Evolutionary conservation across 1,284 basidiomycete genomes (phyloP).

Genomic region (Tilletia walkeri): DNA sequence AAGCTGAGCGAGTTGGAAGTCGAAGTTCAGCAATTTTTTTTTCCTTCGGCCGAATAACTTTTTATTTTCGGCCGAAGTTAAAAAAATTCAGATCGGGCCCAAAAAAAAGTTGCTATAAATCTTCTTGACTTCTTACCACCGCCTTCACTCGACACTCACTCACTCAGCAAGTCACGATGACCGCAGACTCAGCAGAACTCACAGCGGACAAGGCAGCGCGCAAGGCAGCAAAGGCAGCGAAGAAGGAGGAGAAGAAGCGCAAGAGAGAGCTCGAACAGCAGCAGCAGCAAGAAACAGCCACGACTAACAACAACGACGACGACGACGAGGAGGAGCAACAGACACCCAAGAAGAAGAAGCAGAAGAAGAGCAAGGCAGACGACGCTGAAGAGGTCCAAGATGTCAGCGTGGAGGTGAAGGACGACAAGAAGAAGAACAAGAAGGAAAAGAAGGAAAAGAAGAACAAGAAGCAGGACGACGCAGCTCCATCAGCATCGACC

Average conservation of each 20-base stretch:
- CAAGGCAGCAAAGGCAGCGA: slow-evolving; percentile 39
- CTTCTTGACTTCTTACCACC: too few relatives aligned
- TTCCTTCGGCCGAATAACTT: background rate
- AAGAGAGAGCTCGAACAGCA: slow-evolving; percentile 30
- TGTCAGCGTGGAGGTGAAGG: slow-evolving; percentile 25
- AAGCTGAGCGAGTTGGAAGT: slow-evolving; percentile 18
- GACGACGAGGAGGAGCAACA: slow-evolving; percentile 37
- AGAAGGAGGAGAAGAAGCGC: slow-evolving; percentile 52
- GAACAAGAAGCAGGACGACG: background rate
- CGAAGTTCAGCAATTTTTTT: slow-evolving; percentile 7
- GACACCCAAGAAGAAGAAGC: slow-evolving; percentile 56
- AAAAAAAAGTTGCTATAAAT: too few relatives aligned
- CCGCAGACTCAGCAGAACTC: slow-evolving; percentile 13
- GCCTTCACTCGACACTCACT: background rate
- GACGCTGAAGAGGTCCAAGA: slow-evolving; percentile 20
- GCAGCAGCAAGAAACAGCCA: slow-evolving; percentile 23
- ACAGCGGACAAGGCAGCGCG: slow-evolving; percentile 41
- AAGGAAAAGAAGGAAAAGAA: slow-evolving; percentile 1
- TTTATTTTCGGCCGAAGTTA: background rate
- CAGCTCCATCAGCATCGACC: slow-evolving; percentile 2
- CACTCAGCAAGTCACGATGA: background rate
- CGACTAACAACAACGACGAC: slow-evolving; percentile 25
- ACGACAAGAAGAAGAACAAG: slow-evolving; percentile 24
- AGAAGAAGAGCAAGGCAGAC: slow-evolving; percentile 39
- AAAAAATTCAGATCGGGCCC: background rate